A percentile compares a stretch with the other conserved stretches of the same genome.
phyloP scores from a whole-genome alignment of 768 basidiomycete genomes.

The Leccinum subgranulosum region DNA sequence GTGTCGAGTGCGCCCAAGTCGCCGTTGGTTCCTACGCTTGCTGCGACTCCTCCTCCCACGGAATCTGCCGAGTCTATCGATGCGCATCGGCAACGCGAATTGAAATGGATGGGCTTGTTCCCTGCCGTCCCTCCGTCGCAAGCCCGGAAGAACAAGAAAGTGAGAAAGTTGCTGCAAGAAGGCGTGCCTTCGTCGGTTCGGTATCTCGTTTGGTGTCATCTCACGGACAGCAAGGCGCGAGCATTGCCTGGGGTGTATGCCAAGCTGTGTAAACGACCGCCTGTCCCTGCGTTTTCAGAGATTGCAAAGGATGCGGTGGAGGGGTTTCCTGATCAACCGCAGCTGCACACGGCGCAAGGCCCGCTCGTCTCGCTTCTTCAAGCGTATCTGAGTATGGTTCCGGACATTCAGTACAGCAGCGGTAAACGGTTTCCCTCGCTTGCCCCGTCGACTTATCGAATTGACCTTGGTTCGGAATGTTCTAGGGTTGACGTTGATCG shows the following conservation, averaged over 20 bases:
- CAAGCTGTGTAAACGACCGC: slow-evolving; percentile 55
- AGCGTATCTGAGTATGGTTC: slow-evolving; percentile 83
- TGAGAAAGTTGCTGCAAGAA: slow-evolving; percentile 69
- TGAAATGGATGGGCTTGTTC: slow-evolving; percentile 71
- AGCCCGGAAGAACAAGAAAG: slow-evolving; percentile 76
- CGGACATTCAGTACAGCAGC: slow-evolving; percentile 66
- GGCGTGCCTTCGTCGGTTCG: slow-evolving; percentile 81
- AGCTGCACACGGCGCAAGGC: slow-evolving; percentile 54
- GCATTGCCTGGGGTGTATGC: slow-evolving; percentile 66
- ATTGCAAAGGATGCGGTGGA: slow-evolving; percentile 58
- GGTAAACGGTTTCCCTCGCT: slow-evolving; percentile 39
- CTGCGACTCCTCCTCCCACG: not conserved
- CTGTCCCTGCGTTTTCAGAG: slow-evolving; percentile 44
- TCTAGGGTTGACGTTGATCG: slow-evolving; percentile 64
- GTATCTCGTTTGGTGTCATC: slow-evolving; percentile 79
- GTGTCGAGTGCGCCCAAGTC: slow-evolving; percentile 32
- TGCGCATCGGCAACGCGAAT: slow-evolving; percentile 73
- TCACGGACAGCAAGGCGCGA: slow-evolving; percentile 74
- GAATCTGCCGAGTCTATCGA: slow-evolving; percentile 35
- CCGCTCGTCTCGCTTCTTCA: slow-evolving; percentile 58
- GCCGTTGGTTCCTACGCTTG: slow-evolving; percentile 15
- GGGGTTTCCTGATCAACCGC: slow-evolving; percentile 56
- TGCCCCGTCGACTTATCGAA: not conserved
- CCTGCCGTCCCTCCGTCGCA: slow-evolving; percentile 54
- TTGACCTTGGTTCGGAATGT: not conserved